Percentiles rank a stretch among this genome's conserved stretches.
These are phyloP conservation scores for Macadamia integrifolia DNA, from an alignment of 164 flowering plant species.

Conservation along the genomic window DNA sequence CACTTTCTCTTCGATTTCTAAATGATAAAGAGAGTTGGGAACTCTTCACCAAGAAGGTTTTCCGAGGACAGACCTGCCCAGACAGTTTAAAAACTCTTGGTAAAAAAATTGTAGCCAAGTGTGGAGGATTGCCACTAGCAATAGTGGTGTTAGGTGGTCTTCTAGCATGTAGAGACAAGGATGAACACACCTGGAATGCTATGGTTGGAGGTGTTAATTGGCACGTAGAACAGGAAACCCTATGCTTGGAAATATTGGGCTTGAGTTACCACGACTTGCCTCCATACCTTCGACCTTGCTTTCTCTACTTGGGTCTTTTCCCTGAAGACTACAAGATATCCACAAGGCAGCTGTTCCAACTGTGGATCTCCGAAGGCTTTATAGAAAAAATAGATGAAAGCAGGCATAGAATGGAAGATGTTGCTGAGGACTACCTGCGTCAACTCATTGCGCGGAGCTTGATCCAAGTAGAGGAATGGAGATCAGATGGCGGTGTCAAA, in stretches of 20 bases:
- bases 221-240: slow-evolving; percentile 24
- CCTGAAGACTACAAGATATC: slow-evolving; percentile 31
- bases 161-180: slow-evolving; percentile 26
- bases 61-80: slow-evolving; percentile 24
- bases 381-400: slow-evolving; percentile 19
- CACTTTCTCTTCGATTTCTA: slow-evolving; percentile 22
- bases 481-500: slow-evolving; percentile 26
- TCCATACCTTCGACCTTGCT: slow-evolving; percentile 35
- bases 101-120: slow-evolving; percentile 17
- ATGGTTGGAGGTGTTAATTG: slow-evolving; percentile 26
- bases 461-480: slow-evolving; percentile 27
- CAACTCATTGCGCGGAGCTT: slow-evolving; percentile 40
- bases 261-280: slow-evolving; percentile 43
- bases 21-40: slow-evolving; percentile 26
- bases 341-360: slow-evolving; percentile 32
- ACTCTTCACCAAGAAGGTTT: slow-evolving; percentile 37
- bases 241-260: slow-evolving; percentile 24
- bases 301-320: slow-evolving; percentile 36
- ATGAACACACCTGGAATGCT: slow-evolving; percentile 28
- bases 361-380: slow-evolving; percentile 58
- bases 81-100: slow-evolving; percentile 11
- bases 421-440: slow-evolving; percentile 35
- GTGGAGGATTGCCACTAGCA: slow-evolving; percentile 47
- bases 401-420: slow-evolving; percentile 31
- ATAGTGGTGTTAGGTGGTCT: slow-evolving; percentile 37